These are phyloP conservation scores for Phyllosticta paracitricarpa DNA, from an alignment of 2,329 filamentous ascomycete species.

Conservation along the genomic window DNA sequence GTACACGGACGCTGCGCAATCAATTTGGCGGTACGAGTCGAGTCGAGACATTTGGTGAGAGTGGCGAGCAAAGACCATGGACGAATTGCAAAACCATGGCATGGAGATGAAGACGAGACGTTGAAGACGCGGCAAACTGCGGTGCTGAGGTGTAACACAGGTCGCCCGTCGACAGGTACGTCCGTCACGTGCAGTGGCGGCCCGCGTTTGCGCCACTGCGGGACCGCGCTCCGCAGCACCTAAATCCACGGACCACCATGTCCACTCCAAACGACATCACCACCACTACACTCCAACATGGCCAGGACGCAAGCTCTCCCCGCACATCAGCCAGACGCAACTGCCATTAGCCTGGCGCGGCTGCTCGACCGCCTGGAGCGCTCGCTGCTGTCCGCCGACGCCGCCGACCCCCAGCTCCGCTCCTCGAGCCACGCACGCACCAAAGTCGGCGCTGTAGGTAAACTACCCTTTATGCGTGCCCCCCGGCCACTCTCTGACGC, in stretches of 20 bases:
- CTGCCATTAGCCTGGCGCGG: slow-evolving; percentile 45
- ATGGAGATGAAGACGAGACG: background rate
- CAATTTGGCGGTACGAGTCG: background rate
- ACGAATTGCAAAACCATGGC: background rate
- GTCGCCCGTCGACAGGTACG: background rate
- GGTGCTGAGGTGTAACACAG: too few species aligned
- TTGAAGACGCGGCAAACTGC: background rate
- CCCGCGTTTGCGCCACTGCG: background rate
- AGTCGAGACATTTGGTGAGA: background rate
- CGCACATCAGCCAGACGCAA: slow-evolving; percentile 15
- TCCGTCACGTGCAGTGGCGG: background rate
- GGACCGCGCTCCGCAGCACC: background rate
- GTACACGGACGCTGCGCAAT: background rate
- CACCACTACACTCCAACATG: slow-evolving; percentile 7
- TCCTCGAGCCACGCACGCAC: slow-evolving; percentile 57
- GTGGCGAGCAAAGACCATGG: background rate
- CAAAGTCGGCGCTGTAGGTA: slow-evolving; percentile 44
- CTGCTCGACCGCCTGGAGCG: slow-evolving; percentile 57
- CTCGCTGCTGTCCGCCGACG: slow-evolving; percentile 52
- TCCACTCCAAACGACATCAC: slow-evolving; percentile 13
- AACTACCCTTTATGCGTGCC: background rate
- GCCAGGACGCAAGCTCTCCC: background rate
- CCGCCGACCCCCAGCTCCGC: slow-evolving; percentile 48
- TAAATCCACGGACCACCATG: background rate
- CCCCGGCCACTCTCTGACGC: background rate